Conservation (phyloP, 2,329 filamentous ascomycete genomes). For the Metarhizium humberi region DNA sequence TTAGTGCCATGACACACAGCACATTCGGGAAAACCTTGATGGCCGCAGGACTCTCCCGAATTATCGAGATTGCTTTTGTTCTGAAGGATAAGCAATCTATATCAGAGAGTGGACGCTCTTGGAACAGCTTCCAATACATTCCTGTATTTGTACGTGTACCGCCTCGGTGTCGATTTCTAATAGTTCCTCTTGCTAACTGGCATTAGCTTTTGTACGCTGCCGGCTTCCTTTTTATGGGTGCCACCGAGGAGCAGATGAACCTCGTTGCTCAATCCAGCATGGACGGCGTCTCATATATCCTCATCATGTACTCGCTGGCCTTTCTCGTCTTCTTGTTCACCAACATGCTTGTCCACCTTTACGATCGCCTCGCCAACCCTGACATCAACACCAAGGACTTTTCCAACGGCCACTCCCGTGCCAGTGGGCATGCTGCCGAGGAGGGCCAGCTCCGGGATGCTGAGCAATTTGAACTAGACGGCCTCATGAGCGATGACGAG, state of each 20-base stretch:
- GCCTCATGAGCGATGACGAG: slow-evolving; percentile 83
- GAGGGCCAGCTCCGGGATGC: slow-evolving; percentile 63
- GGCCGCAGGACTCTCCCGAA: slow-evolving; percentile 72
- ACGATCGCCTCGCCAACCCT: slow-evolving; percentile 51
- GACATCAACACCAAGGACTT: slow-evolving; percentile 25
- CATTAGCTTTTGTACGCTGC: slow-evolving; percentile 75
- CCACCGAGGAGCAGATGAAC: slow-evolving; percentile 91
- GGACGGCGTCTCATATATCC: slow-evolving; percentile 83
- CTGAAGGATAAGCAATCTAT: slow-evolving; percentile 61
- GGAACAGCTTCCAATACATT: slow-evolving; percentile 51
- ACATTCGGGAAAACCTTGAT: slow-evolving; percentile 95
- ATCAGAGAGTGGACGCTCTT: slow-evolving; percentile 57
- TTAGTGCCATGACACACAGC: slow-evolving; percentile 80
- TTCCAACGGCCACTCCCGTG: slow-evolving; percentile 23
- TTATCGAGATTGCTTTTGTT: slow-evolving; percentile 87
- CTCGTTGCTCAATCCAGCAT: slow-evolving; percentile 65
- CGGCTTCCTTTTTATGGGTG: slow-evolving; percentile 95
- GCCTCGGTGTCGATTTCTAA: neutral
- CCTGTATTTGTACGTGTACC: slow-evolving; percentile 44
- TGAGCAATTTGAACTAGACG: slow-evolving; percentile 89
- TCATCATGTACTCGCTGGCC: slow-evolving; percentile 83
- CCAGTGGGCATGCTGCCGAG: slow-evolving; percentile 28
- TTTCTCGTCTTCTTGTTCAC: slow-evolving; percentile 88
- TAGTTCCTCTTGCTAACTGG: slow-evolving; percentile 6
- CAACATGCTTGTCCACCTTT: slow-evolving; percentile 77